Percentiles rank a stretch among this genome's conserved stretches.
Evolutionary conservation across 345 rosid genomes (phyloP).

Genomic region (Eutrema heterophyllum): DNA sequence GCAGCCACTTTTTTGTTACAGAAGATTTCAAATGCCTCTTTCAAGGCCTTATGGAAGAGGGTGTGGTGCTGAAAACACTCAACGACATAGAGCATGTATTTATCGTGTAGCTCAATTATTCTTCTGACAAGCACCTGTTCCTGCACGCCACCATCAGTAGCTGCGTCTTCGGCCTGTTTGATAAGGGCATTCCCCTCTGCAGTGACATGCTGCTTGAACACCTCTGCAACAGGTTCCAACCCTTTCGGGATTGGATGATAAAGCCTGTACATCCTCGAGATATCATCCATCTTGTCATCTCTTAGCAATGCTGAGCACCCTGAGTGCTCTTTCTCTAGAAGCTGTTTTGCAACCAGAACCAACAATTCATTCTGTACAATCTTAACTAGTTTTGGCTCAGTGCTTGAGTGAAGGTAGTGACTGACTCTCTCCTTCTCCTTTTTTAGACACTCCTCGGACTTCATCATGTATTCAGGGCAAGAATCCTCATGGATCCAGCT

Average conservation of each 20-base stretch:
- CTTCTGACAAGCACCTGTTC: slow-evolving; percentile 77
- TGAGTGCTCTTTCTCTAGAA: slow-evolving; percentile 80
- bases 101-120: slow-evolving; percentile 63
- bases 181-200: slow-evolving; percentile 72
- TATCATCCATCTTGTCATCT: slow-evolving; percentile 66
- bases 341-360: slow-evolving; percentile 44
- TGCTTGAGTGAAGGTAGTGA: slow-evolving; percentile 68
- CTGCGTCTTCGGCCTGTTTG: slow-evolving; percentile 87
- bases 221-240: slow-evolving; percentile 61
- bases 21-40: slow-evolving; percentile 31
- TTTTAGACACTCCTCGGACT: slow-evolving; percentile 78
- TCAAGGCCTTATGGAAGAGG: slow-evolving; percentile 28
- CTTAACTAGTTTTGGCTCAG: slow-evolving; percentile 67
- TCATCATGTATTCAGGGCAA: slow-evolving; percentile 72
- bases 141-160: slow-evolving; percentile 21
- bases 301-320: slow-evolving; percentile 74
- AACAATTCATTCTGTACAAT: slow-evolving; percentile 54
- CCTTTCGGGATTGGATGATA: slow-evolving; percentile 51
- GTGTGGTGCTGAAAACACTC: slow-evolving; percentile 11
- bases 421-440: slow-evolving; percentile 78
- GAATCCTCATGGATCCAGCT: slow-evolving; percentile 69
- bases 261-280: slow-evolving; percentile 86
- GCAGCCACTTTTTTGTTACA: slow-evolving; percentile 33
- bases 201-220: slow-evolving; percentile 77
- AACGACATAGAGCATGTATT: slow-evolving; percentile 15